phyloP scores from a whole-genome alignment of 768 basidiomycete species.

The Fomitopsis serialis region DNA sequence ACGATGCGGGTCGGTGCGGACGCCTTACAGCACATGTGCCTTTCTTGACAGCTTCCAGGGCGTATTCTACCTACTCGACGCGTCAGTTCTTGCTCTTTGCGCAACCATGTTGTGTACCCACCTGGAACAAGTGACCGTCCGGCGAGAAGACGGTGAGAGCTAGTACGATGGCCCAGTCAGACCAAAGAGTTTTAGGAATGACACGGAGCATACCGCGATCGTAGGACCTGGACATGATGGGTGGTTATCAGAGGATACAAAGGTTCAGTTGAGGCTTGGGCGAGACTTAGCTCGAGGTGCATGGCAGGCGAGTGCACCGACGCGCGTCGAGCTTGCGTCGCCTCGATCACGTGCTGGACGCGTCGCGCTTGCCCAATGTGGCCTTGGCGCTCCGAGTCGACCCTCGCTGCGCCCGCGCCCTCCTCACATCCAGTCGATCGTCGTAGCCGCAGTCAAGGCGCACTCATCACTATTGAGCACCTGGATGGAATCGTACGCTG shows the following conservation, averaged over 20 bases:
- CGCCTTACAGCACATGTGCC: conserved; percentile 89
- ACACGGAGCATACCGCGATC: conserved; percentile 73
- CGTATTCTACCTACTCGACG: conserved; percentile 85
- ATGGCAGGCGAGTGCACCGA: too few relatives aligned
- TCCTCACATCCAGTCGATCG: too few relatives aligned
- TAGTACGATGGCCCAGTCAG: conserved; percentile 22
- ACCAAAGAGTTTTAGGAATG: conserved; percentile 7
- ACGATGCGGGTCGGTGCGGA: not conserved
- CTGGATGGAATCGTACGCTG: not conserved
- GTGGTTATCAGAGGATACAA: not conserved
- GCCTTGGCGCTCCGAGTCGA: not conserved
- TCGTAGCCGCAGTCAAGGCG: too few relatives aligned
- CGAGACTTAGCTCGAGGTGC: not conserved
- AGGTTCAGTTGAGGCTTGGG: not conserved
- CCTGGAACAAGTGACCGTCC: conserved; percentile 98
- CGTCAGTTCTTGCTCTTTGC: not conserved
- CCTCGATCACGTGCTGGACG: conserved; percentile 16
- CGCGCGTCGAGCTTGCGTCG: conserved; percentile 29
- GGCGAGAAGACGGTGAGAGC: conserved; percentile 98
- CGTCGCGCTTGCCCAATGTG: conserved; percentile 7
- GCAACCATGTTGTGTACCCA: conserved; percentile 25
- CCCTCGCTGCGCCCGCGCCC: too few relatives aligned
- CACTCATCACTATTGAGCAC: not conserved
- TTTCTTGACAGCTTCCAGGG: conserved; percentile 93
- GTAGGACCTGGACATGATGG: conserved; percentile 87